Evolutionary conservation across 164 flowering plant genomes (phyloP), one percentile per base, ranked within the genome.

Genomic region (Magnolia kwangsiensis): DNA sequence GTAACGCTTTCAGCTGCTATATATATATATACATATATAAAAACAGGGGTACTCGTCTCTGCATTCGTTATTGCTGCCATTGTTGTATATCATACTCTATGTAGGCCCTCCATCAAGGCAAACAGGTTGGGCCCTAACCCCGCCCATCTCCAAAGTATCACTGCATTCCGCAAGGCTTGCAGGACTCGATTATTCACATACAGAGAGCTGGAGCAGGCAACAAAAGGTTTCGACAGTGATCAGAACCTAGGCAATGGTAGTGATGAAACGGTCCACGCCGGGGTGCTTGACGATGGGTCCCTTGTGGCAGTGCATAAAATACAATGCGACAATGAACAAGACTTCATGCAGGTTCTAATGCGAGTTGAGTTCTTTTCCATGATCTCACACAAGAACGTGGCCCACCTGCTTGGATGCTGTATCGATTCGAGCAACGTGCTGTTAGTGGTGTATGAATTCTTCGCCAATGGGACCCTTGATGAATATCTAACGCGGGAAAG

Each of bases 181-280:
- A 81, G 80, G 77, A 79, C 86, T 31, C 85, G 85, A 18, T 59
- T 87, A 27, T 91, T 90, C 83, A 83, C 87, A 23, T 84, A 85
- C 79, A 74, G 69, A 51, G 96, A 93, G 82, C 87, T 93, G 61
- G 90, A 91, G 59, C 84, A 83, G 72, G 96, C 98, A 73, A 89
- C 95, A 31, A 88, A 78, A 77, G 91, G 92, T 63, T 90, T 90
- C 71, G 82, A 80, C 51, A 91, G 89, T 13, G 78, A 61, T 10
- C 88, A 83, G 51, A 88, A 88, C 64, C 81, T 93, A 49, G 75
- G 77, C 18, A 80, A 80, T 11, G 81, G 84, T 64, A 20, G 16
- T 1, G 87, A 81, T 29, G 89, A 88, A 66, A 74, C 85, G n/a
- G 77, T 89, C 24, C 84, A 85, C 72, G 79, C 83, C 7, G 97